These are phyloP conservation scores for Taxillus chinensis DNA, from an alignment of 164 flowering plant species.

Conservation along the genomic window DNA sequence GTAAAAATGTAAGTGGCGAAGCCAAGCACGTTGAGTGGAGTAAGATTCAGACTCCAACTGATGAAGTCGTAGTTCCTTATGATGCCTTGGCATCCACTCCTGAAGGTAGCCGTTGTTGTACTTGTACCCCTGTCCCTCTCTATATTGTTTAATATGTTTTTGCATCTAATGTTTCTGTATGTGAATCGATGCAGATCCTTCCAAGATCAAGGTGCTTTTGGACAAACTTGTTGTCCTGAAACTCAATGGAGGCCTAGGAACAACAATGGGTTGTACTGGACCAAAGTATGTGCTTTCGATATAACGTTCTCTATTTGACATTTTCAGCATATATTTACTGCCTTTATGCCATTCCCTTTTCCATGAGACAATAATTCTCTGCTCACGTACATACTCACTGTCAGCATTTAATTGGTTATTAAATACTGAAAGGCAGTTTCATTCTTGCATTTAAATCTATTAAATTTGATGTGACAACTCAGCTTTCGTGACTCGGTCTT, in stretches of 20 bases:
- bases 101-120: slow-evolving; percentile 35
- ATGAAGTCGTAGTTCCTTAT: slow-evolving; percentile 90
- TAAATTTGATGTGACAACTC: too few relatives aligned
- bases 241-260: slow-evolving; percentile 76
- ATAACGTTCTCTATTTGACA: not conserved
- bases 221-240: slow-evolving; percentile 83
- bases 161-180: not conserved
- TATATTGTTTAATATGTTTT: not conserved
- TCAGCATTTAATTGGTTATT: too few relatives aligned
- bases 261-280: slow-evolving; percentile 76
- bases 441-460: too few relatives aligned
- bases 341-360: too few relatives aligned
- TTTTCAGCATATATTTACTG: not conserved
- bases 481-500: too few relatives aligned
- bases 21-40: slow-evolving; percentile 92
- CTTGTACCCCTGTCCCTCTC: too few relatives aligned
- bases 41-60: slow-evolving; percentile 96
- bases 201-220: slow-evolving; percentile 43
- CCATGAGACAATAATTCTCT: too few relatives aligned
- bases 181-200: slow-evolving; percentile 33
- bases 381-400: too few relatives aligned
- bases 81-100: slow-evolving; percentile 57
- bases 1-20: slow-evolving; percentile 55
- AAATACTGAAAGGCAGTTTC: too few relatives aligned
- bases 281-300: slow-evolving; percentile 40